Base-by-base conservation (phyloP, 2,329 filamentous ascomycete species). In the Cryphonectria japonica region DNA sequence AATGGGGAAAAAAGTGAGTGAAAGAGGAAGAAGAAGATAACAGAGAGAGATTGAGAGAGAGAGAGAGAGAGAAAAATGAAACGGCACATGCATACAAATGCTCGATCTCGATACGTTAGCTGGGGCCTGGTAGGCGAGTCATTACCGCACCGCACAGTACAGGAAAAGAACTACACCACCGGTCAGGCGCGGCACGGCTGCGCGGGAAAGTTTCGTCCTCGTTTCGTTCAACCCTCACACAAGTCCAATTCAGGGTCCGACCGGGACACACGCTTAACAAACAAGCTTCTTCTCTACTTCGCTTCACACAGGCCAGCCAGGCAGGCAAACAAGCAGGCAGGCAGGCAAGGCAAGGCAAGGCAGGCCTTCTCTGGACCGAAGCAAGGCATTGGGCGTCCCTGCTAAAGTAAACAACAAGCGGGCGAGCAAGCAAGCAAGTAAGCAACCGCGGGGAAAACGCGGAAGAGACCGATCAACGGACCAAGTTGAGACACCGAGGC, bases 401-500 rank as follows among this genome's bases (percentile, higher is more conserved):
- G 46, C 22, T 50, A 22, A n/a, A 50, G 37, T 39, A 39, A 39
- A n/a, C 22, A 50, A 50, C 43, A 46, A 19, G 43, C 37, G 37
- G 11, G 19, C 16, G 19, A 46, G 43, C 43, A 22, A 39, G 37
- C 37, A 11, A 9, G 9, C 37, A 19, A 19, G 19, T 19, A 50
- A 50, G 19, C 6, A 50, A n/a, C 3, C 7, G 57, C 32, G 34
- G 34, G 59, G 59, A 39, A 22, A 2, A 50, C 19, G 19, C 16
- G 19, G 22, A 50, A 50, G 9, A 50, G 22, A n/a, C 46, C 22
- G 22, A 11, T 2, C 22, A 7, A 65, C 59, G 13, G 26, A 52
- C 62, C 14, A 32, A 16, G 22, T 65, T 52, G 62, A 65, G 62
- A 65, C 62, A 65, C 62, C 39, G 39, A 52, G 19, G 43, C 52